phyloP scores from a whole-genome alignment of 441 rosid genomes.

The Hura crepitans region DNA sequence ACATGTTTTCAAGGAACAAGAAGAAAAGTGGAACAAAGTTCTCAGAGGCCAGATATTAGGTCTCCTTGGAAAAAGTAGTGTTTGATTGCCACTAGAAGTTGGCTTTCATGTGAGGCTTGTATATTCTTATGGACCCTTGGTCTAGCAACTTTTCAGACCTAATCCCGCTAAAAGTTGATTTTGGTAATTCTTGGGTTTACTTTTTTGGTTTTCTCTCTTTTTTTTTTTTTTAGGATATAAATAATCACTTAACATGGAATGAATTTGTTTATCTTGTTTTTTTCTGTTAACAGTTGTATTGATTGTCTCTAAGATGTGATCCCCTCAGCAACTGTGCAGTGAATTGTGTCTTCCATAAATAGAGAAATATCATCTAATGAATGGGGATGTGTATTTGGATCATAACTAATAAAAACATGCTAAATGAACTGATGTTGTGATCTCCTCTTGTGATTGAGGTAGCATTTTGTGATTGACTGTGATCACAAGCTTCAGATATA shows the following conservation, averaged over 20 bases:
- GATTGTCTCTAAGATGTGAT: neutral
- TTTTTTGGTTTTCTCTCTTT: neutral
- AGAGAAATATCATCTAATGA: neutral
- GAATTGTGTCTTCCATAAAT: neutral
- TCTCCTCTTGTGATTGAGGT: neutral
- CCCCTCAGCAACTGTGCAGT: neutral
- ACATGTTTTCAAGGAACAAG: neutral
- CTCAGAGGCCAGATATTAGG: neutral
- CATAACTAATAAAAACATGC: neutral
- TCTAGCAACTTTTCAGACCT: neutral
- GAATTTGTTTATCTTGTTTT: neutral
- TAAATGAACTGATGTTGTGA: neutral
- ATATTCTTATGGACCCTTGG: no score
- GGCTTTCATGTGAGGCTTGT: neutral
- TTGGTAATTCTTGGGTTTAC: neutral
- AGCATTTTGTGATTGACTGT: neutral
- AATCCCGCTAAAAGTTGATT: no score
- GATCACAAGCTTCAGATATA: neutral
- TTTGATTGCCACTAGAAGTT: neutral
- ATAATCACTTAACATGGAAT: neutral
- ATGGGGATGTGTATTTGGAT: neutral
- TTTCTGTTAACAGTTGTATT: neutral
- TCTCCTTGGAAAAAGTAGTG: neutral
- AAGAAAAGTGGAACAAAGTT: neutral
- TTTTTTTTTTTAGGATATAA: neutral